Percentiles rank a stretch among this genome's conserved stretches.
phyloP scores from a whole-genome alignment of 805 yeast genomes.

The Ogataea siamensis region DNA sequence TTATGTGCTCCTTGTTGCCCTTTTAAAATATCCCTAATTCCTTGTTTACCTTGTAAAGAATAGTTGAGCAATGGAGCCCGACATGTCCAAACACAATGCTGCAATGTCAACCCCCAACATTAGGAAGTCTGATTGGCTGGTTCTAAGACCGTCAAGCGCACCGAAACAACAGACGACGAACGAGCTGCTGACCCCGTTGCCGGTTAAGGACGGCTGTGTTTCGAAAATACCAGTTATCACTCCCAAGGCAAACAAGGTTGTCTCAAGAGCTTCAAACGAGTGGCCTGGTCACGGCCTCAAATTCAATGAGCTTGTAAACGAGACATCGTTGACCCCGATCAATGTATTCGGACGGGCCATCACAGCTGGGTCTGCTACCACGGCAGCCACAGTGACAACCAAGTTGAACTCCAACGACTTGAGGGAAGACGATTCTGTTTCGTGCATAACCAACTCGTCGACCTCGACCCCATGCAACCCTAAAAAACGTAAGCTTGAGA shows the following conservation, averaged over 20 bases:
- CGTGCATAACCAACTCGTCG: constrained; percentile 22
- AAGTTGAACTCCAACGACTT: constrained; percentile 16
- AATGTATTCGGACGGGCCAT: constrained; percentile 12
- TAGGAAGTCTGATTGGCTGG: constrained; percentile 1
- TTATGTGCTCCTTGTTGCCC: constrained; percentile 6
- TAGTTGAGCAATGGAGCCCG: not conserved
- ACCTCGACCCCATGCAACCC: constrained; percentile 23
- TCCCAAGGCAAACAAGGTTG: constrained; percentile 22
- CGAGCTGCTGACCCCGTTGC: constrained; percentile 15
- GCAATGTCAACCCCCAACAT: constrained; percentile 2
- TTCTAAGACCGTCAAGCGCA: constrained; percentile 3
- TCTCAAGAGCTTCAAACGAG: constrained; percentile 13
- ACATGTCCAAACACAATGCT: not conserved
- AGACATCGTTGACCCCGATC: constrained; percentile 17
- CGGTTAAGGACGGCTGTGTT: constrained; percentile 3
- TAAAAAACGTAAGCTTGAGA: constrained; percentile 14
- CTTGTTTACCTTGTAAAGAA: not conserved
- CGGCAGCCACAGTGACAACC: constrained; percentile 17
- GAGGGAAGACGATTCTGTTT: constrained; percentile 17
- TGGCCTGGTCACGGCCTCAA: constrained; percentile 12
- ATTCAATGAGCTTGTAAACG: constrained; percentile 15
- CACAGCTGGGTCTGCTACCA: constrained; percentile 19
- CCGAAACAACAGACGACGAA: not conserved
- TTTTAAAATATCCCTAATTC: not conserved
- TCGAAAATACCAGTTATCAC: constrained; percentile 17